Evolutionary conservation across 208 protist species (phyloP), one percentile per base, ranked within the genome.

Genomic region (Leptomonas pyrrhocoris): DNA sequence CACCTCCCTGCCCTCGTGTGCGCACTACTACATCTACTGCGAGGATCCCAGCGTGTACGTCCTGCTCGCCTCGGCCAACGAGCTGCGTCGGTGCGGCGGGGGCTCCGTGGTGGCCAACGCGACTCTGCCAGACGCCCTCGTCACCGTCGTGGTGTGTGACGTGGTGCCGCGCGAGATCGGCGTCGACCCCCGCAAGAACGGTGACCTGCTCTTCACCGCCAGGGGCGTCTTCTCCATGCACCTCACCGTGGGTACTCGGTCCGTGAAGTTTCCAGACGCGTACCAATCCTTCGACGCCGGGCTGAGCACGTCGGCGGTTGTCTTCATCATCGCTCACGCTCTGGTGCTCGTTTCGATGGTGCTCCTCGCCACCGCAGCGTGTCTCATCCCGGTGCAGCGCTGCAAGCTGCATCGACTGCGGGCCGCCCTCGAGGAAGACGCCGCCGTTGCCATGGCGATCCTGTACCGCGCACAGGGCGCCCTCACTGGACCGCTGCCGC

Each of bases 381-480:
- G 50, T 42, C 57, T 61, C 27, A 51, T 54, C 28, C 64, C 64
- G 18, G 40, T 54, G 53, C 64, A 70, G 42, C 51, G 64, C 27
- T 46, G 31, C 38, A 70, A 61, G 43, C 64, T 70, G 42, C 64
- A 54, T 5, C 50, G 45, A 30, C 64, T 70, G 28, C 21, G 64
- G 19, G 40, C 64, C 42, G 53, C 50, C 0, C 64, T 70, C 38
- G 40, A 70, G 53, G 43, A 38, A 43, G 64, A 70, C 43, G 64
- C 64, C 0, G 49, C 64, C 53, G 42, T 70, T 7, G 64, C 64
- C 8, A 59, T 59, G 53, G 64, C 40, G 25, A 70, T 70, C 28
- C 40, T 70, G 40, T 51, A 61, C 64, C 64, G 54, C 21, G 64
- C 53, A 18, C 64, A 70, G 53, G 54, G 64, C 19, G 50, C 64